Evolutionary conservation across 495 filamentous ascomycete species (phyloP).

Genomic region (Penicillium samsonianum): DNA sequence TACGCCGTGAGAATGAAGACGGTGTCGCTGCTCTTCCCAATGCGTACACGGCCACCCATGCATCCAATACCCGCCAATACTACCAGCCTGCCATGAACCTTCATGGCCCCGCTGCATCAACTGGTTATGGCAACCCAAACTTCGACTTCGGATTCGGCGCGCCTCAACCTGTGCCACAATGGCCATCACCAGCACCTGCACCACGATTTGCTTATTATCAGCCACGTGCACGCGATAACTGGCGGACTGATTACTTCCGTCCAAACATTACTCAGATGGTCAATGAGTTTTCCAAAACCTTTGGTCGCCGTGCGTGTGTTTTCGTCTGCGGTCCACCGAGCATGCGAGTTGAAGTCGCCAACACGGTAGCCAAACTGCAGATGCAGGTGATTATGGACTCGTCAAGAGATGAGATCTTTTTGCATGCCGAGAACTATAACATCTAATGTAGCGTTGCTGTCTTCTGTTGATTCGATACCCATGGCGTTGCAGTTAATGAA

Average conservation of each 20-base stretch:
- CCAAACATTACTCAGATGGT: slow-evolving; percentile 86
- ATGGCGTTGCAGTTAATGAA: slow-evolving; percentile 6
- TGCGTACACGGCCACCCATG: slow-evolving; percentile 34
- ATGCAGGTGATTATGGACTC: slow-evolving; percentile 75
- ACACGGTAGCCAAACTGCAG: slow-evolving; percentile 80
- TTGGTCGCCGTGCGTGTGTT: slow-evolving; percentile 83
- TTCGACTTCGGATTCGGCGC: slow-evolving; percentile 39
- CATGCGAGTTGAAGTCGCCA: slow-evolving; percentile 86
- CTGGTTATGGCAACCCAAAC: slow-evolving; percentile 6
- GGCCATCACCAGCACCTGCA: slow-evolving; percentile 58
- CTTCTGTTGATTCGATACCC: slow-evolving; percentile 26
- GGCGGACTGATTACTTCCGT: slow-evolving; percentile 90
- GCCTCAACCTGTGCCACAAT: slow-evolving; percentile 18
- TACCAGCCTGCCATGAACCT: slow-evolving; percentile 18
- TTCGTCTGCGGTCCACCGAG: slow-evolving; percentile 88
- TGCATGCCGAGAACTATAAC: slow-evolving; percentile 95
- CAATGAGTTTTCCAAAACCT: slow-evolving; percentile 71
- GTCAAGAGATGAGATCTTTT: slow-evolving; percentile 82
- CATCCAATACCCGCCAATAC: slow-evolving; percentile 19
- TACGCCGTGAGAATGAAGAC: slow-evolving; percentile 85
- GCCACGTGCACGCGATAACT: slow-evolving; percentile 72
- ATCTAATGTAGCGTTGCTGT: slow-evolving; percentile 47
- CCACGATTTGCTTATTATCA: slow-evolving; percentile 80
- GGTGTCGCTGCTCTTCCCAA: slow-evolving; percentile 76
- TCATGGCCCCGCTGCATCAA: slow-evolving; percentile 7